A percentile compares a stretch with the other conserved stretches of the same genome.
phyloP scores from a whole-genome alignment of 2,329 filamentous ascomycete genomes.

The Lizonia empirigonia region DNA sequence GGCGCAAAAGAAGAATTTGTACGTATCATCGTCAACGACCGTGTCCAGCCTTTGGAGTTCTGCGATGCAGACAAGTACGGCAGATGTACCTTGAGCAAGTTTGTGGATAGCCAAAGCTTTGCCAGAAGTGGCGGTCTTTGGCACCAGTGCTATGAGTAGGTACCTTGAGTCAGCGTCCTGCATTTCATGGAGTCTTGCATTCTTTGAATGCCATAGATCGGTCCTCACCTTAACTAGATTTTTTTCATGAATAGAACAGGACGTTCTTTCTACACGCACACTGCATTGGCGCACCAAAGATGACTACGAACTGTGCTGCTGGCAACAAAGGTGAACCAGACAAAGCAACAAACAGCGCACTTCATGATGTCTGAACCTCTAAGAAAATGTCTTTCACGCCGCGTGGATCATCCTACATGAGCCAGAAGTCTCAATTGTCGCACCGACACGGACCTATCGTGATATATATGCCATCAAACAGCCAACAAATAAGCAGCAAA shows the following conservation, averaged over 20 bases:
- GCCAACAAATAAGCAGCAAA: constrained; percentile 13
- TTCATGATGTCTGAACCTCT: neutral
- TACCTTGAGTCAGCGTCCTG: neutral
- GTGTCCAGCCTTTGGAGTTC: constrained; percentile 72
- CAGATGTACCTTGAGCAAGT: constrained; percentile 70
- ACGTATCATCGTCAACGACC: constrained; percentile 80
- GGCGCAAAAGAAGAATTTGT: constrained; percentile 70
- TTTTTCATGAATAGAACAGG: neutral
- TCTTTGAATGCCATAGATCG: neutral
- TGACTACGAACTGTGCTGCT: neutral
- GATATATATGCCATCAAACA: constrained; percentile 6
- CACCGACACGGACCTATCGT: neutral
- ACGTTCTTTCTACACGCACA: neutral
- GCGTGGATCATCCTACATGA: neutral
- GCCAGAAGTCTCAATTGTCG: neutral
- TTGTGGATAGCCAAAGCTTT: constrained; percentile 77
- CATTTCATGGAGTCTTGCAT: neutral
- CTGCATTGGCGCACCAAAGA: neutral
- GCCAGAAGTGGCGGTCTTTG: constrained; percentile 74
- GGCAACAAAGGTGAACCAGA: neutral
- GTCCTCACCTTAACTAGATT: neutral
- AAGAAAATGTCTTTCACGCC: neutral
- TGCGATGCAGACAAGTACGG: constrained; percentile 75
- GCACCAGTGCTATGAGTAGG: constrained; percentile 61
- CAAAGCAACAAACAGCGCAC: neutral